A percentile compares a stretch with the other conserved stretches of the same genome.
These are phyloP conservation scores for Auricularia sp. DNA, from an alignment of 768 basidiomycete genomes.

Conservation along the genomic window DNA sequence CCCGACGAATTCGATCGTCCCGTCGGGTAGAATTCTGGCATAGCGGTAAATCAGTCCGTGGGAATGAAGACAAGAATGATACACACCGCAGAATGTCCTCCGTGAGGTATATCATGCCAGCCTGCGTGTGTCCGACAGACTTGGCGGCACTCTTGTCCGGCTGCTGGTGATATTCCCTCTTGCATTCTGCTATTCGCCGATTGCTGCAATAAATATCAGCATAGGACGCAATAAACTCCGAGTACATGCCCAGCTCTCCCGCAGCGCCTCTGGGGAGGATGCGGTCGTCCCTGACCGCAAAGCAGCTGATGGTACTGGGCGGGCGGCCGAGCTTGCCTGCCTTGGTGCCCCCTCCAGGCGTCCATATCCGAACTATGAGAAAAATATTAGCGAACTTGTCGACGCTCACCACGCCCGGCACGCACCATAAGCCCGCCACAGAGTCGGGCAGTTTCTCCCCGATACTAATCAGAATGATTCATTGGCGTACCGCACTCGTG, in stretches of 20 bases:
- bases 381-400: neutral
- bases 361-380: neutral
- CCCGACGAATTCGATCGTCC: neutral
- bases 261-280: neutral
- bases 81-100: neutral
- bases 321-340: neutral
- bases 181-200: neutral
- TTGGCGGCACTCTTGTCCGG: slow-evolving; percentile 3
- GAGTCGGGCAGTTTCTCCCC: slow-evolving; percentile 1
- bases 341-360: neutral
- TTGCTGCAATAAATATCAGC: neutral
- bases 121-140: neutral
- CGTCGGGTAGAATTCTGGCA: neutral
- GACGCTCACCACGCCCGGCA: neutral
- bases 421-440: neutral
- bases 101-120: neutral
- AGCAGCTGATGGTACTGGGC: slow-evolving; percentile 1
- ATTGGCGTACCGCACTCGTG: neutral
- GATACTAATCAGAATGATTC: neutral
- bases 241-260: neutral
- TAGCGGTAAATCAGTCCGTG: too few species aligned
- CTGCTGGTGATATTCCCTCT: neutral
- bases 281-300: neutral
- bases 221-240: neutral
- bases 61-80: too few species aligned